phyloP scores from a whole-genome alignment of 2,329 filamentous ascomycete species.

The Cercospora zeina region DNA sequence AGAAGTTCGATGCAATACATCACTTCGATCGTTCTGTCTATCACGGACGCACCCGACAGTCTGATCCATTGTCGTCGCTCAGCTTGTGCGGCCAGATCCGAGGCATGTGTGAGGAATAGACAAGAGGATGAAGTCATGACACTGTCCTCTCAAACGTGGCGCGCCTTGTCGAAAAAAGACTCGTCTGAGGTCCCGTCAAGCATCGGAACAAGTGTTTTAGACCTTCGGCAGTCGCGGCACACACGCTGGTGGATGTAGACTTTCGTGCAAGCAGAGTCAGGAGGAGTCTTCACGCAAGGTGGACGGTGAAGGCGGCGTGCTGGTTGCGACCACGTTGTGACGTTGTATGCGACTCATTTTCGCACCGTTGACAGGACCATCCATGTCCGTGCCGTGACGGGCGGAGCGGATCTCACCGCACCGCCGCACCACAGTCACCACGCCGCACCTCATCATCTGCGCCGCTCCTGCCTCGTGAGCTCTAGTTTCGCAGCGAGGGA shows the following conservation, averaged over 20 bases:
- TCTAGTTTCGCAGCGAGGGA: not conserved
- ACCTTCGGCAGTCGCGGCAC: not conserved
- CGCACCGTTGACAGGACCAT: not conserved
- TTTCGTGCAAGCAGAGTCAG: not conserved
- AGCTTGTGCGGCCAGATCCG: too few relatives aligned
- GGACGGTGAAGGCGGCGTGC: not conserved
- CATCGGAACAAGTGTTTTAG: not conserved
- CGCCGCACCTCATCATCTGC: not conserved
- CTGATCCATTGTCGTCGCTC: not conserved
- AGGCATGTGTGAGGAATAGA: too few relatives aligned
- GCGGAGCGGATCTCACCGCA: not conserved
- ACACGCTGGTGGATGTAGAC: not conserved
- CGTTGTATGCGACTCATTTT: not conserved
- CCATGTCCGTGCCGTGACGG: not conserved
- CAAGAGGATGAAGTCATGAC: too few relatives aligned
- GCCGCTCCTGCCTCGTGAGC: not conserved
- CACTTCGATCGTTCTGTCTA: not conserved
- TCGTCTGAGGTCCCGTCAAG: not conserved
- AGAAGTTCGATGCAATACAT: not conserved
- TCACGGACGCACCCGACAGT: not conserved
- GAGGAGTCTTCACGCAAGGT: not conserved
- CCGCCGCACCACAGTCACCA: too few relatives aligned
- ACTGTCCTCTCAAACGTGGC: too few relatives aligned
- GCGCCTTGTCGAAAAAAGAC: too few relatives aligned
- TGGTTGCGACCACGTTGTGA: not conserved